phyloP scores from a whole-genome alignment of 1,139 yeast genomes.

The Debaryomycetaceae sp. region DNA sequence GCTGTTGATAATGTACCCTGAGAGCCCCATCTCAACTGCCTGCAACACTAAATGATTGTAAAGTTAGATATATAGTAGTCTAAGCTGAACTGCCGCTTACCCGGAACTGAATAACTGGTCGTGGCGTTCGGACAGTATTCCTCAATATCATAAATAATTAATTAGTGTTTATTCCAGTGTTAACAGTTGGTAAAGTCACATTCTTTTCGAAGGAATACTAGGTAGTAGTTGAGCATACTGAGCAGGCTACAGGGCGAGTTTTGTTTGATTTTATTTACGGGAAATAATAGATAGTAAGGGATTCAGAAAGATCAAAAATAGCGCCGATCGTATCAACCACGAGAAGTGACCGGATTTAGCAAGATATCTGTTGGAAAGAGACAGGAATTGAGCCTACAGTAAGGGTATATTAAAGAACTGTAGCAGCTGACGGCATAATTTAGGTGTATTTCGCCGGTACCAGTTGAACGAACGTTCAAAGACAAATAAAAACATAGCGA shows the following conservation, averaged over 20 bases:
- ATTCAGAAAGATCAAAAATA: neutral
- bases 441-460: too few relatives aligned
- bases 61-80: neutral
- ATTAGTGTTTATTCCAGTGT: neutral
- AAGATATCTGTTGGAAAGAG: neutral
- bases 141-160: constrained; percentile 4
- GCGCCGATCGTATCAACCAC: neutral
- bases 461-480: neutral
- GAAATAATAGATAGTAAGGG: neutral
- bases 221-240: neutral
- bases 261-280: neutral
- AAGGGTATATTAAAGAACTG: neutral
- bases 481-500: neutral
- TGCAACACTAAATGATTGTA: neutral
- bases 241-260: neutral
- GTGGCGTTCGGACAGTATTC: constrained; percentile 4
- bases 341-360: neutral
- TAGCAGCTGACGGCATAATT: too few relatives aligned
- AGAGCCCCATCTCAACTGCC: neutral
- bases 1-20: constrained; percentile 20
- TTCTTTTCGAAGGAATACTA: neutral
- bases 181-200: constrained; percentile 1
- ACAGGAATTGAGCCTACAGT: neutral
- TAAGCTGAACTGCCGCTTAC: neutral
- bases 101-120: constrained; percentile 3